phyloP scores from a whole-genome alignment of 257 asterid genomes.

The Scutellaria barbata region DNA sequence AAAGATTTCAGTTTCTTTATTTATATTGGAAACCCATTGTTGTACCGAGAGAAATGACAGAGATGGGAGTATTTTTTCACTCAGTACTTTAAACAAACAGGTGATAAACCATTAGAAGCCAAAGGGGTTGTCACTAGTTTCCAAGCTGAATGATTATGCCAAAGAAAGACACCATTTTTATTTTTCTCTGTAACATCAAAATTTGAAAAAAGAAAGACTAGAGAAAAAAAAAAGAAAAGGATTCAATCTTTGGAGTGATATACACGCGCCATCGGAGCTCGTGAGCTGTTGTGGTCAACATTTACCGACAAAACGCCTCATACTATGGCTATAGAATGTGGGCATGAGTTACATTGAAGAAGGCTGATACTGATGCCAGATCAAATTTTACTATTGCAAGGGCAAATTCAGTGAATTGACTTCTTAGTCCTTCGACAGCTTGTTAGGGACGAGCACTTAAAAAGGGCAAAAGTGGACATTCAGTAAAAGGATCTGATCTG shows the following conservation, averaged over 20 bases:
- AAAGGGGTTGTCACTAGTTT: conserved; percentile 37
- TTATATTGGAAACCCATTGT: conserved; percentile 17
- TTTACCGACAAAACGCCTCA: conserved; percentile 41
- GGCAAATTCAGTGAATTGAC: neutral
- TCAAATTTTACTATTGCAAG: neutral
- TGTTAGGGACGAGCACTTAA: neutral
- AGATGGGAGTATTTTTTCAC: conserved; percentile 27
- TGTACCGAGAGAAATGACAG: conserved; percentile 23
- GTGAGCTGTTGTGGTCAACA: conserved; percentile 39
- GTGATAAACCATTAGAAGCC: conserved; percentile 25
- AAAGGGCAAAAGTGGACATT: conserved; percentile 29
- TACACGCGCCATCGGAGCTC: conserved; percentile 42
- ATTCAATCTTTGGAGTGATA: conserved; percentile 7
- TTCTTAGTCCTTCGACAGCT: neutral
- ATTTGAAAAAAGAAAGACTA: neutral
- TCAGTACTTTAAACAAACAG: conserved; percentile 28
- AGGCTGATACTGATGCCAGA: conserved; percentile 12
- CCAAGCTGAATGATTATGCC: conserved; percentile 33
- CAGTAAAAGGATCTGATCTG: neutral
- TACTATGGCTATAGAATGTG: conserved; percentile 36
- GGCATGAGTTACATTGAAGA: conserved; percentile 24
- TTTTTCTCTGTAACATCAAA: conserved; percentile 6
- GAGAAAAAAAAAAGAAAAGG: no score
- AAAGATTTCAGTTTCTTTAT: conserved; percentile 29
- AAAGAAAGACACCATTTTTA: conserved; percentile 44